A percentile compares a stretch with the other conserved stretches of the same genome.
Evolutionary conservation across 1,139 yeast species (phyloP).

Genomic region (Protomyces arabidopsidicola): DNA sequence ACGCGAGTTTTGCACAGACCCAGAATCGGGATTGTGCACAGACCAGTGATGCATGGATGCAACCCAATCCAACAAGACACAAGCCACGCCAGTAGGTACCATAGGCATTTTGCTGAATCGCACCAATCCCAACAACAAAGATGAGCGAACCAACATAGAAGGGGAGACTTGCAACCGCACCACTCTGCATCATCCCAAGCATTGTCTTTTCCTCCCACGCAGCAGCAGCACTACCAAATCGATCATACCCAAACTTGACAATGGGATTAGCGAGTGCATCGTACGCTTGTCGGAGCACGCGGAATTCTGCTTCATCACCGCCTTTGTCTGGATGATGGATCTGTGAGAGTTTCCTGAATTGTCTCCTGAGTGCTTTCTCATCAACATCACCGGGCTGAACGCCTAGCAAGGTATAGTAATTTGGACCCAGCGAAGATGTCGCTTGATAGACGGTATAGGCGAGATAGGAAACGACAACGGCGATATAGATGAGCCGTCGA

Average conservation of each 20-base stretch:
- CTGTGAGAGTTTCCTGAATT: conserved; percentile 36
- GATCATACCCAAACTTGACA: conserved; percentile 39
- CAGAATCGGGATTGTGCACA: conserved; percentile 33
- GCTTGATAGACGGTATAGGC: conserved; percentile 14
- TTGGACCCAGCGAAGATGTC: not conserved
- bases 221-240: conserved; percentile 36
- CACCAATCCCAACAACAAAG: conserved; percentile 33
- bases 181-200: conserved; percentile 25
- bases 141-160: conserved; percentile 34
- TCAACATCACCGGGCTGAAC: conserved; percentile 29
- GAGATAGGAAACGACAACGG: conserved; percentile 18
- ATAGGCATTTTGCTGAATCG: conserved; percentile 33
- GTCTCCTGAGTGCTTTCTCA: conserved; percentile 32
- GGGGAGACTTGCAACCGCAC: conserved; percentile 31
- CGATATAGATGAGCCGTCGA: conserved; percentile 12
- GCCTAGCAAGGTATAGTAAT: conserved; percentile 32
- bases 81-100: conserved; percentile 37
- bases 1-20: not conserved
- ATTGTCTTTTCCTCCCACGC: conserved; percentile 29
- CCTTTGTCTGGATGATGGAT: conserved; percentile 42
- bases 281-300: conserved; percentile 36
- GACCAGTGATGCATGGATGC: conserved; percentile 34
- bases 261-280: conserved; percentile 37
- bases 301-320: conserved; percentile 34
- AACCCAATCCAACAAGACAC: conserved; percentile 32